Evolutionary conservation across 2,329 filamentous ascomycete genomes (phyloP).

Genomic region (Byssochlamys sp.): DNA sequence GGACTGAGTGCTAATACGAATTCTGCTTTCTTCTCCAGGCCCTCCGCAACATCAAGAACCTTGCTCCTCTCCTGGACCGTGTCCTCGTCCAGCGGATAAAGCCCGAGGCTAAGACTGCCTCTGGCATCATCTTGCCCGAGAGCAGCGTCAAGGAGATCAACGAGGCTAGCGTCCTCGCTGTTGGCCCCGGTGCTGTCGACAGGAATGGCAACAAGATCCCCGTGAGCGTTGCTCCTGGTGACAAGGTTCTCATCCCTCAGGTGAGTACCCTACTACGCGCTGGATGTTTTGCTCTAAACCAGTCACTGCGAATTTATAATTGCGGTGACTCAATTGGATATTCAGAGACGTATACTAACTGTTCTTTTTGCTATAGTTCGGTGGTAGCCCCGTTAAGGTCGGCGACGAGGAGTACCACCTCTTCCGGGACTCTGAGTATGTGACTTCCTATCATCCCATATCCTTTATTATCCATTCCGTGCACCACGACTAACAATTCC

Average conservation of each 20-base stretch:
- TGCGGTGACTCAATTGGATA: not conserved
- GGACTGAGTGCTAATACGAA: constrained; percentile 3
- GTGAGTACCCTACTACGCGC: constrained; percentile 41
- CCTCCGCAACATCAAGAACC: constrained; percentile 88
- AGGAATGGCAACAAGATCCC: constrained; percentile 80
- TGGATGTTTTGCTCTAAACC: not conserved
- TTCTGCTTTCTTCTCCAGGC: constrained; percentile 32
- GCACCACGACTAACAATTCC: constrained; percentile 2
- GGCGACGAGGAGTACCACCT: constrained; percentile 93
- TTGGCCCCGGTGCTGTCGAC: constrained; percentile 79
- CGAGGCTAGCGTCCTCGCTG: constrained; percentile 90
- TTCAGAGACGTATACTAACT: constrained; percentile 12
- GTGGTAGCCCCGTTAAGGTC: constrained; percentile 90
- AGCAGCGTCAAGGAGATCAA: constrained; percentile 95
- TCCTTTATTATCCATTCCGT: constrained; percentile 6
- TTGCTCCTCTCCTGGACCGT: constrained; percentile 92
- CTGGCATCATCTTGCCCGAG: constrained; percentile 95
- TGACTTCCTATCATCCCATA: constrained; percentile 18
- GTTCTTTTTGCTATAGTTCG: constrained; percentile 52
- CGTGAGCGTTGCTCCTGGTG: constrained; percentile 72
- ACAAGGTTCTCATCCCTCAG: constrained; percentile 92
- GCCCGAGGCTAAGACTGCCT: constrained; percentile 90
- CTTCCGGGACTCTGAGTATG: constrained; percentile 97
- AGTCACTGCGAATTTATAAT: not conserved
- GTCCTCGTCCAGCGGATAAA: constrained; percentile 97